Percentiles rank a stretch among this genome's conserved stretches.
Conservation (phyloP, 2,329 filamentous ascomycete species). For the Monosporascus sp. region DNA sequence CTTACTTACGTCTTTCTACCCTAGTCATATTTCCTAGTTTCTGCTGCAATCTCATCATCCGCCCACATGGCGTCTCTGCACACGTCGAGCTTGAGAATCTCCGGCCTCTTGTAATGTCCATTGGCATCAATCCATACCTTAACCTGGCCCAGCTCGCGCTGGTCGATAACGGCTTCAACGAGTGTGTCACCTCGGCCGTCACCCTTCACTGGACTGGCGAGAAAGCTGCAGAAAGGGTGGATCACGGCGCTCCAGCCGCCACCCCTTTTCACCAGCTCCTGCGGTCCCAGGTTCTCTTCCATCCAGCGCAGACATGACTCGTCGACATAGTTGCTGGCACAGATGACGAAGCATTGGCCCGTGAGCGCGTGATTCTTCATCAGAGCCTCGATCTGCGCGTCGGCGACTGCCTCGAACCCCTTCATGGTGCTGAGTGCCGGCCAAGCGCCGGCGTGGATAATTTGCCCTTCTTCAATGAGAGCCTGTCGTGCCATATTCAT, state of each 20-base stretch:
- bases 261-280: conserved; percentile 20
- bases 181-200: neutral
- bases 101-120: neutral
- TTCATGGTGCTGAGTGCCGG: conserved; percentile 23
- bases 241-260: conserved; percentile 25
- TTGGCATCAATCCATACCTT: neutral
- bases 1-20: no score
- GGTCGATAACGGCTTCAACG: neutral
- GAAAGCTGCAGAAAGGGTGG: conserved; percentile 23
- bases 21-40: no score
- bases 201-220: conserved; percentile 17
- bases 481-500: conserved; percentile 26
- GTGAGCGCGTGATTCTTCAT: conserved; percentile 41
- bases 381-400: conserved; percentile 39
- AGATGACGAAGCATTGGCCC: conserved; percentile 37
- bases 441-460: conserved; percentile 25
- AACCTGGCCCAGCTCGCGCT: neutral
- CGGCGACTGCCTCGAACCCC: conserved; percentile 34
- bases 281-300: conserved; percentile 21
- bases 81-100: neutral
- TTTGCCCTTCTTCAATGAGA: conserved; percentile 22
- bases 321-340: conserved; percentile 36
- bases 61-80: neutral
- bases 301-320: conserved; percentile 34
- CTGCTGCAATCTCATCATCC: neutral